phyloP scores from a whole-genome alignment of 1,284 basidiomycete species.

The Cystobasidium slooffiae region DNA sequence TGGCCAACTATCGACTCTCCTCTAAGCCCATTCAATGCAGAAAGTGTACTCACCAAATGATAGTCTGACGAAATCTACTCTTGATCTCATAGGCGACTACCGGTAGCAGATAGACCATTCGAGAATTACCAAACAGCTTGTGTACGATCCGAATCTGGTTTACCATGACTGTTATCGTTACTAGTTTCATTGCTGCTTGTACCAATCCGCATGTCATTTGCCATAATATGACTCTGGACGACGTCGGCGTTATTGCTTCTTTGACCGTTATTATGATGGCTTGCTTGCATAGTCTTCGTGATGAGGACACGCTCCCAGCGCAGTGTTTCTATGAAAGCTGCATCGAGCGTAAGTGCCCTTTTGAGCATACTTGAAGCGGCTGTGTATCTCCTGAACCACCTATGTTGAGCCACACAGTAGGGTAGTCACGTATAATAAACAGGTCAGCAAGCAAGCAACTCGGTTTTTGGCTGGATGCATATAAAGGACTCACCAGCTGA shows the following conservation, averaged over 20 bases:
- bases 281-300: not conserved
- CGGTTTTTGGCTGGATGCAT: not conserved
- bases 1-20: too few species aligned
- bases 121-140: too few species aligned
- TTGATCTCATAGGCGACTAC: too few species aligned
- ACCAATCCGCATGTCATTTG: not conserved
- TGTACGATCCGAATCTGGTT: too few species aligned
- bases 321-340: slow-evolving; percentile 34
- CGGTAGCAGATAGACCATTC: too few species aligned
- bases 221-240: not conserved
- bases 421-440: not conserved
- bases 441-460: not conserved
- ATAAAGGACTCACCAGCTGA: slow-evolving; percentile 10
- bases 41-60: too few species aligned
- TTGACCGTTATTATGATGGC: not conserved
- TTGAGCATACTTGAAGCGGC: slow-evolving; percentile 31
- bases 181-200: too few species aligned
- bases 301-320: slow-evolving; percentile 33
- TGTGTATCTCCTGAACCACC: slow-evolving; percentile 22
- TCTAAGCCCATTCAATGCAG: too few species aligned
- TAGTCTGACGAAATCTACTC: too few species aligned
- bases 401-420: not conserved
- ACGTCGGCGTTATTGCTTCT: not conserved
- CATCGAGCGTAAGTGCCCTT: slow-evolving; percentile 18
- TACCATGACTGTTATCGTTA: not conserved